Base-by-base conservation (phyloP, 1,284 basidiomycete species). In the Fomitopsis palustris region DNA sequence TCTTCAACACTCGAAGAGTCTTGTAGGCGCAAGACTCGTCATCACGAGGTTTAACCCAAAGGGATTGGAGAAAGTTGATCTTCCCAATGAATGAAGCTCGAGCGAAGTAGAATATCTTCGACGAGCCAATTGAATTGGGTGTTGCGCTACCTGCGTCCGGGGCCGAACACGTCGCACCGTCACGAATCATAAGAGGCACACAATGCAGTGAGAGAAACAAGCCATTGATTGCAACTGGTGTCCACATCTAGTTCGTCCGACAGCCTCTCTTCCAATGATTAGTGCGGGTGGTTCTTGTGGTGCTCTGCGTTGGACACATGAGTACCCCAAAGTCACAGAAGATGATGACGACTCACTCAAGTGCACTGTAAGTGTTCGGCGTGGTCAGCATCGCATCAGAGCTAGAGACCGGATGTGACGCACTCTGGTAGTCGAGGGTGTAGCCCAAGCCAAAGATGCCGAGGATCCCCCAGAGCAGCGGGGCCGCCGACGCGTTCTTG, bases 391-490 rank as follows among this genome's bases (percentile, higher is more conserved):
- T 38, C 6, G n/a, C 54, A 10, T 45, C 39, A 10, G 47, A 31
- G 41, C 1, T 56, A 35, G 12, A 60, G n/a, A 38, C 59, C 62
- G 57, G 45, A 43, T 41, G 59, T 53, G 23, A 89, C 92, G 74
- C 75, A 94, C 92, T 93, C 78, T 95, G 88, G 77, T 95, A 95
- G 78, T 95, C 93, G 68, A 95, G 80, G 66, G 91, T 91, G 78
- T 96, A 97, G 55, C 94, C 92, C 67, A 96, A 78, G 61, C 81
- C 82, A 75, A 95, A 92, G 64, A 96, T 77, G 59, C 83, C 85
- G 63, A 87, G 78, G 69, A 97, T 89, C 64, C 87, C 78, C 56
- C 80, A 84, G 58, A 92, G 84, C 57, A 95, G 71, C 57, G 92
- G 92, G 62, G 80, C 81, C 53, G 88, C 91, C 54, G 81, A 85